These are phyloP conservation scores for Neofusicoccum laricinum DNA, from an alignment of 2,329 filamentous ascomycete genomes.

Conservation along the genomic window DNA sequence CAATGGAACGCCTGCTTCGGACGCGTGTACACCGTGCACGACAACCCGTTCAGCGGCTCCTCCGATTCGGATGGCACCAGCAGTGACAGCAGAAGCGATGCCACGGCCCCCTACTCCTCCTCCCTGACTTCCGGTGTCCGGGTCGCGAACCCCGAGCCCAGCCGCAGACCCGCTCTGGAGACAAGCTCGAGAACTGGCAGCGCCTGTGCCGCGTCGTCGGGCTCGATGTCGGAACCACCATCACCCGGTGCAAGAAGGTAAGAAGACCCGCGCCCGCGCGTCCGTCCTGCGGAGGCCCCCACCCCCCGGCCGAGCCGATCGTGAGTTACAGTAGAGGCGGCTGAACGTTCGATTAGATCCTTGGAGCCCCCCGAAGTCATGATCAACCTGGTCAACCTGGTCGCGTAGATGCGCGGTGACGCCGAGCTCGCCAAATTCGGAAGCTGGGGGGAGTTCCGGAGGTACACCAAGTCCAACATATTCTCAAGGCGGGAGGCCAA, in stretches of 20 bases:
- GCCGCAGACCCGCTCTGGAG: background rate
- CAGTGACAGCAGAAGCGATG: background rate
- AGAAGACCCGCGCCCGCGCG: background rate
- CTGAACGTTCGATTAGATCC: too few species aligned
- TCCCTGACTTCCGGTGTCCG: too few species aligned
- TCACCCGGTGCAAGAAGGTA: constrained; percentile 30
- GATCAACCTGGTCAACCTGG: constrained; percentile 26
- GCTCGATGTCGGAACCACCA: constrained; percentile 20
- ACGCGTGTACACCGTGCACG: background rate
- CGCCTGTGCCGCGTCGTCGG: constrained; percentile 26
- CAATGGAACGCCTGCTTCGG: constrained; percentile 23
- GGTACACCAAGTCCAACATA: background rate
- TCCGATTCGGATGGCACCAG: background rate
- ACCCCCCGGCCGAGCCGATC: too few species aligned
- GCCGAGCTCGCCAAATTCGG: background rate
- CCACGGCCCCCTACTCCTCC: too few species aligned
- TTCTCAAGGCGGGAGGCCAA: constrained; percentile 26
- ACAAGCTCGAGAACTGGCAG: constrained; percentile 25
- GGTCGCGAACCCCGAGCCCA: too few species aligned
- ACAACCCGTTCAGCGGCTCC: background rate
- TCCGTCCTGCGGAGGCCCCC: too few species aligned
- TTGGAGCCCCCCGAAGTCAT: constrained; percentile 15
- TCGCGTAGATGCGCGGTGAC: constrained; percentile 23
- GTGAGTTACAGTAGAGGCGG: constrained; percentile 17
- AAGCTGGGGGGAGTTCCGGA: background rate